A percentile compares a stretch with the other conserved stretches of the same genome.
phyloP scores from a whole-genome alignment of 768 basidiomycete species.

The Rhodotorula kratochvilovae region DNA sequence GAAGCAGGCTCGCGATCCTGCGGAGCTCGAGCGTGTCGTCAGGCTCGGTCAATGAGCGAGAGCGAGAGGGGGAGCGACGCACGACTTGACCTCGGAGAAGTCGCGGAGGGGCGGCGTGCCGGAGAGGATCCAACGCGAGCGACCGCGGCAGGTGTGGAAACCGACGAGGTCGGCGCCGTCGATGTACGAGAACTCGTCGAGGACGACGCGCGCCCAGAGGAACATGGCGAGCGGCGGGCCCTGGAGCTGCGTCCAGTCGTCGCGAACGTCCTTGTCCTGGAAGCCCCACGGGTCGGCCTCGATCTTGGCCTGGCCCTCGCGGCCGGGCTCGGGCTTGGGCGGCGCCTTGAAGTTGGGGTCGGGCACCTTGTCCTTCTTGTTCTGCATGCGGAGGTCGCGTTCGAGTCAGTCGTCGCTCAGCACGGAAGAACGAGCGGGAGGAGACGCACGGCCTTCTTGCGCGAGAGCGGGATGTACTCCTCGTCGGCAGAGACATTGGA shows the following conservation, averaged over 20 bases:
- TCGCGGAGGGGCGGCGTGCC: conserved; percentile 91
- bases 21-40: background rate
- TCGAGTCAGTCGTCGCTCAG: background rate
- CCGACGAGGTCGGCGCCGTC: conserved; percentile 72
- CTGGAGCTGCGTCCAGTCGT: conserved; percentile 73
- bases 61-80: conserved; percentile 47
- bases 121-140: conserved; percentile 89
- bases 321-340: background rate
- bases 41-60: background rate
- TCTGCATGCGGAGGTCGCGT: conserved; percentile 41
- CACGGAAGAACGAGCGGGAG: too few species aligned
- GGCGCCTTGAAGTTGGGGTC: conserved; percentile 50
- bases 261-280: conserved; percentile 57
- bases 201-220: conserved; percentile 66
- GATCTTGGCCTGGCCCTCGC: background rate
- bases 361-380: conserved; percentile 46
- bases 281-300: conserved; percentile 59
- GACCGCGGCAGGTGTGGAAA: conserved; percentile 68
- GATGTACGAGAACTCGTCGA: conserved; percentile 93
- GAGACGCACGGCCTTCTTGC: conserved; percentile 17
- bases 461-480: background rate
- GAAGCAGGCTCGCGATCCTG: conserved; percentile 54
- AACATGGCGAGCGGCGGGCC: conserved; percentile 87
- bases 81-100: conserved; percentile 80
- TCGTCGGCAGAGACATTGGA: conserved; percentile 48